These are phyloP conservation scores for Gardenia jasminoides DNA, from an alignment of 257 asterid species.

Conservation along the genomic window DNA sequence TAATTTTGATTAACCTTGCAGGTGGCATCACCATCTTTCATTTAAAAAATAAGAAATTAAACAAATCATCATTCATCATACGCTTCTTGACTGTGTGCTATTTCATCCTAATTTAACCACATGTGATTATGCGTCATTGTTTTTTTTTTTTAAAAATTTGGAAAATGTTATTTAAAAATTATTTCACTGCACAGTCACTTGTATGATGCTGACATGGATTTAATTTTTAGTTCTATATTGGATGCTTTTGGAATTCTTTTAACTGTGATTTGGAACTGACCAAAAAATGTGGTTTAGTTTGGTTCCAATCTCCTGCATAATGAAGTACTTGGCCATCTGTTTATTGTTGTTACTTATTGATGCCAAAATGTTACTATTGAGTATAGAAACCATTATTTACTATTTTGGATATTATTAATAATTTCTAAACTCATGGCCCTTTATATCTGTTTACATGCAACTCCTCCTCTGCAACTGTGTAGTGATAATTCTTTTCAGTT, in stretches of 20 bases:
- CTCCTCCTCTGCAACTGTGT: not conserved
- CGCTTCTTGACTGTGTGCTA: not conserved
- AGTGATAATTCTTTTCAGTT: not conserved
- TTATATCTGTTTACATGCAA: not conserved
- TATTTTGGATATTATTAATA: not conserved
- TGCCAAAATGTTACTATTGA: not conserved
- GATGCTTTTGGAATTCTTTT: not conserved
- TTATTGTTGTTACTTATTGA: not conserved
- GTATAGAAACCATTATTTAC: not conserved
- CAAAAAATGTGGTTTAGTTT: not conserved
- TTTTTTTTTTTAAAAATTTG: not conserved
- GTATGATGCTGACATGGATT: not conserved
- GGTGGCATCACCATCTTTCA: not conserved
- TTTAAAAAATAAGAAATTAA: no score
- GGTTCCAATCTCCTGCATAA: not conserved
- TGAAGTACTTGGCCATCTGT: not conserved
- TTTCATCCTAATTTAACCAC: no score
- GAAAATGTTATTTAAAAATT: not conserved
- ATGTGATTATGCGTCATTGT: no score
- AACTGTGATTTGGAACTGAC: not conserved
- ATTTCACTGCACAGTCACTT: not conserved
- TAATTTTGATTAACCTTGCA: not conserved
- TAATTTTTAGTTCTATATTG: not conserved
- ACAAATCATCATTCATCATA: not conserved
- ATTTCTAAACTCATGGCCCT: not conserved